Base-by-base conservation (phyloP, 202 grass and related monocot genomes). In the Elaeis oleifera region DNA sequence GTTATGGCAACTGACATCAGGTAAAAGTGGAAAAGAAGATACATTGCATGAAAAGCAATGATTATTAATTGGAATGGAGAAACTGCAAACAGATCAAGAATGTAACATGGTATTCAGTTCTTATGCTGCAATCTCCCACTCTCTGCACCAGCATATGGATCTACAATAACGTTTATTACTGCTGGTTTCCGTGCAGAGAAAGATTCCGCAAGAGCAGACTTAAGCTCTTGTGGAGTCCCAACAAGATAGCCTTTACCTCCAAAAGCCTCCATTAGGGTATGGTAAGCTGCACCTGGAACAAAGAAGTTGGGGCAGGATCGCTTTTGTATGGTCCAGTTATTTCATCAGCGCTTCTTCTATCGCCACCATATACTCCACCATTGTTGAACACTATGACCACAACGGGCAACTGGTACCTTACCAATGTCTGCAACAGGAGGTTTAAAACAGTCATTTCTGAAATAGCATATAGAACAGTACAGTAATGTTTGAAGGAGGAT, bases 81-180 rank as follows among this genome's bases (percentile, higher is more conserved):
- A 13, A 13, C 36, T 44, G 9, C 9, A 44, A 44, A 44, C 36
- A 13, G 9, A 44, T 3, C 9, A 13, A 44, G 8, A 44, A 13
- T 44, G 36, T 13, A 13, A 44, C 36, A 44, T 44, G 36, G 36
- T 13, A 44, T 44, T 90, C 74, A 97, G 83, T 97, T 97, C 68
- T 91, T 97, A 53, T 97, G 92, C 62, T 97, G 92, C 82, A 97
- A 67, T 69, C 92, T 88, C 53, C 88, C 92, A 2, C 92, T 91
- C 71, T 97, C 92, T 8, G 84, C 77, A 26, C 92, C 88, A 0
- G 88, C 88, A 29, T 89, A 97, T 44, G 92, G 88, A 72, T 97
- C 92, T 4, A 97, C 60, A 56, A 85, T 85, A 8, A 89, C 79
- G 53, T 91, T 97, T 49, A 97, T 81, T 53, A 97, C 82, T 15